Evolutionary conservation across 495 filamentous ascomycete species (phyloP), one percentile per base, ranked within the genome.

Genomic region (Talaromyces thailandensis): DNA sequence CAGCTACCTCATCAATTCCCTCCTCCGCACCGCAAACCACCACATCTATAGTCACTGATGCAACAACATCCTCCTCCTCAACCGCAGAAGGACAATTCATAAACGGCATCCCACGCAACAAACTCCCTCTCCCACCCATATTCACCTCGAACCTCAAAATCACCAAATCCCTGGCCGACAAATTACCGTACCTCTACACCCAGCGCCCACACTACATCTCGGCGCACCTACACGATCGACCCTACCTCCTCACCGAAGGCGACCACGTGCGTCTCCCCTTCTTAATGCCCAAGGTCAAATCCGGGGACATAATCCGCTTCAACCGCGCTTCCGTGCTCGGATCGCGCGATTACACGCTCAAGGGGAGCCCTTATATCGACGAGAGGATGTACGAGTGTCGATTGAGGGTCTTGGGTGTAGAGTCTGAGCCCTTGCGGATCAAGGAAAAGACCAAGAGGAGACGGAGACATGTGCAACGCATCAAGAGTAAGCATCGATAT

Each of bases 401-500:
- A 56, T 90, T 92, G 2, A 82, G 85, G 43, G 91, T 98, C n/a
- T 80, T 92, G 61, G 92, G 90, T 9, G 84, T 88, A 29, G 96
- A 98, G 74, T 76, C 81, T 32, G 94, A 98, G 82, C 95, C 95
- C 51, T 73, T 96, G 82, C 78, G 91, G 62, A 71, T 90, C 61
- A 89, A 90, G 78, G 83, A 92, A 81, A 98, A 98, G 89, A 98
- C 89, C 68, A 97, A 97, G 85, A 74, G 86, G 75, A 86, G 94
- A 78, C 83, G 87, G 69, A 80, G 95, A 70, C 84, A 86, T 67
- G 81, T 85, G 11, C 89, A 86, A 79, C 79, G 71, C 40, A 86
- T 92, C 16, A 83, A 75, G 73, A 97, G 89, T 77, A 96, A 98
- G 82, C 90, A 95, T 69, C 78, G 80, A 68, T 93, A 86, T 75